Percentiles rank a stretch among this genome's conserved stretches.
Evolutionary conservation across 83 land plant species (phyloP).

Genomic region (Picea abies): DNA sequence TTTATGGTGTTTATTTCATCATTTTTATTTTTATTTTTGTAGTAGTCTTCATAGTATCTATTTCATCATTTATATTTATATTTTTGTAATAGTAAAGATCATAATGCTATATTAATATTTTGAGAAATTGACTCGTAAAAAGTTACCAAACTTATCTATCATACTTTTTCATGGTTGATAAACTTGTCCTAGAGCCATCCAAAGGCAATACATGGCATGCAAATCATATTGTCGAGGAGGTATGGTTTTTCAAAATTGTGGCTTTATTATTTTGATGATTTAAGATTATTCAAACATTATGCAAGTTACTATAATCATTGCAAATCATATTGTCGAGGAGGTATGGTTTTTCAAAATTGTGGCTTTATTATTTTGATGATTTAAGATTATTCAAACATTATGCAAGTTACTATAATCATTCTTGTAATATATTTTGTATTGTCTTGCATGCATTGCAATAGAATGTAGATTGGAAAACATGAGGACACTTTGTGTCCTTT

Average conservation of each 20-base stretch:
- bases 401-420: background rate
- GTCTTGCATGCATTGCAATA: slow-evolving; percentile 26
- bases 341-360: slow-evolving; percentile 30
- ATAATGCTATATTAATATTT: background rate
- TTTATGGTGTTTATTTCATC: background rate
- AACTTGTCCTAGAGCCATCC: slow-evolving; percentile 68
- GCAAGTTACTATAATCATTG: slow-evolving; percentile 31
- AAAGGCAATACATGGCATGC: slow-evolving; percentile 99
- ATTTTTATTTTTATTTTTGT: background rate
- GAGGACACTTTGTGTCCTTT: slow-evolving; percentile 95
- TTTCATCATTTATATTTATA: background rate
- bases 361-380: background rate
- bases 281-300: background rate
- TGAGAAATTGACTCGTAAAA: background rate
- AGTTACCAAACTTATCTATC: background rate
- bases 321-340: slow-evolving; percentile 97
- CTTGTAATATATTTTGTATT: background rate
- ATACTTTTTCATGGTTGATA: slow-evolving; percentile 58
- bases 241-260: slow-evolving; percentile 17
- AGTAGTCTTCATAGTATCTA: too few relatives aligned
- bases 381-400: background rate
- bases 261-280: background rate
- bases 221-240: slow-evolving; percentile 97
- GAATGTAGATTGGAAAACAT: slow-evolving; percentile 92
- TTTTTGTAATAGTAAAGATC: background rate